Percentiles rank a stretch among this genome's conserved stretches.
Evolutionary conservation across 1,284 basidiomycete genomes (phyloP).

Genomic region (Ceratobasidium papillatum): DNA sequence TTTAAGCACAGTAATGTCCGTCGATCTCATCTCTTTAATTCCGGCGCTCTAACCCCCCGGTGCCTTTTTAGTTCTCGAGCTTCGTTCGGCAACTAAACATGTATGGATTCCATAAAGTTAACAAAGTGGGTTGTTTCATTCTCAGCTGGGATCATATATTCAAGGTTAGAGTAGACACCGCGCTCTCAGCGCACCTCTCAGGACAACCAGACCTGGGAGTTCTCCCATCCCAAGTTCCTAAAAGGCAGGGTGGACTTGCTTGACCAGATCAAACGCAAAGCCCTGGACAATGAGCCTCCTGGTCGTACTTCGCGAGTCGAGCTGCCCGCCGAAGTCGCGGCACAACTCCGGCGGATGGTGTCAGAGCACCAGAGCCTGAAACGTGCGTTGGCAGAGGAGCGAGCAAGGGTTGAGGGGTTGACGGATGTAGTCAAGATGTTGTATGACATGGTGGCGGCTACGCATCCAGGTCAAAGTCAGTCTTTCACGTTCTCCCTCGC

Average conservation of each 20-base stretch:
- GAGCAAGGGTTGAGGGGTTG: slow-evolving; percentile 55
- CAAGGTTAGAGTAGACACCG: slow-evolving; percentile 66
- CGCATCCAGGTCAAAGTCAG: slow-evolving; percentile 62
- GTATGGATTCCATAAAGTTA: slow-evolving; percentile 88
- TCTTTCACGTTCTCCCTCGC: slow-evolving; percentile 44
- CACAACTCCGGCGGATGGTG: slow-evolving; percentile 70
- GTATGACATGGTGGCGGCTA: slow-evolving; percentile 66
- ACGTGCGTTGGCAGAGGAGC: slow-evolving; percentile 62
- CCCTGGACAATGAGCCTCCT: slow-evolving; percentile 59
- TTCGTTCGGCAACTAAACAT: slow-evolving; percentile 92
- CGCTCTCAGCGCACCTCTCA: slow-evolving; percentile 81
- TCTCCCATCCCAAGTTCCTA: slow-evolving; percentile 86
- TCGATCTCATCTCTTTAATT: slow-evolving; percentile 41
- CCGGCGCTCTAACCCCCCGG: slow-evolving; percentile 4
- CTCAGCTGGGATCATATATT: background rate
- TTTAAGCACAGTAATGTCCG: slow-evolving; percentile 85
- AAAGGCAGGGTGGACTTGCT: slow-evolving; percentile 82
- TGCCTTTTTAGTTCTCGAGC: slow-evolving; percentile 72
- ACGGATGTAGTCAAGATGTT: slow-evolving; percentile 57
- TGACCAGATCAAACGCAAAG: slow-evolving; percentile 87
- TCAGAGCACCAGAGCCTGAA: slow-evolving; percentile 71
- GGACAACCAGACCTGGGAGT: slow-evolving; percentile 87
- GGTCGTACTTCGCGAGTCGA: slow-evolving; percentile 61
- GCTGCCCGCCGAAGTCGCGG: slow-evolving; percentile 78
- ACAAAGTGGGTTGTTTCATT: slow-evolving; percentile 61